phyloP scores from a whole-genome alignment of 805 yeast genomes.

The Debaryomyces maramus region DNA sequence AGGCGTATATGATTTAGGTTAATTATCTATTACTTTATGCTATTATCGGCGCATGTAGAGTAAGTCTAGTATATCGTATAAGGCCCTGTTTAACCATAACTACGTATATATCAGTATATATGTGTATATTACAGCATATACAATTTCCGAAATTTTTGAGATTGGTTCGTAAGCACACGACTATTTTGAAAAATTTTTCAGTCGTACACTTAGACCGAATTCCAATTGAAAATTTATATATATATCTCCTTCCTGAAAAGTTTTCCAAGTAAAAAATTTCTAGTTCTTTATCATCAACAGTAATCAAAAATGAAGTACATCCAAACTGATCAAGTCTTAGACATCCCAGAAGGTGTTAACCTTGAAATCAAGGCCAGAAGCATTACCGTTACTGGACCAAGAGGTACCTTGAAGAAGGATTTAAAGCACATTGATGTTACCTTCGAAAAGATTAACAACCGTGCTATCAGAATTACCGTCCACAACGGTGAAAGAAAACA shows the following conservation, averaged over 20 bases:
- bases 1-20: neutral
- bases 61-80: neutral
- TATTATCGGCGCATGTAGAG: neutral
- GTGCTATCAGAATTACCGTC: slow-evolving; percentile 81
- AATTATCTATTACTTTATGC: neutral
- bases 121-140: slow-evolving; percentile 6
- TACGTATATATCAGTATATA: neutral
- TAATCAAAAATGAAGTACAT: slow-evolving; percentile 66
- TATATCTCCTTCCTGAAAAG: neutral
- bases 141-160: neutral
- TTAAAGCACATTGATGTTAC: slow-evolving; percentile 94
- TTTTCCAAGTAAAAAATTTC: neutral
- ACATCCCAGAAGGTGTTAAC: slow-evolving; percentile 89
- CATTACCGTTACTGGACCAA: slow-evolving; percentile 93
- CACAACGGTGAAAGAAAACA: slow-evolving; percentile 99
- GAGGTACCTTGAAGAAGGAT: slow-evolving; percentile 90
- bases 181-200: slow-evolving; percentile 13
- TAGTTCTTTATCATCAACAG: slow-evolving; percentile 3
- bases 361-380: slow-evolving; percentile 88
- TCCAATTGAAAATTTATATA: neutral
- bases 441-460: slow-evolving; percentile 74
- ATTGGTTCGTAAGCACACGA: slow-evolving; percentile 7
- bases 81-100: neutral
- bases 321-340: slow-evolving; percentile 81
- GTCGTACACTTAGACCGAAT: neutral